Percentiles rank a stretch among this genome's conserved stretches.
Conservation (phyloP, 306 rosid species). For the Acacia crassicarpa region DNA sequence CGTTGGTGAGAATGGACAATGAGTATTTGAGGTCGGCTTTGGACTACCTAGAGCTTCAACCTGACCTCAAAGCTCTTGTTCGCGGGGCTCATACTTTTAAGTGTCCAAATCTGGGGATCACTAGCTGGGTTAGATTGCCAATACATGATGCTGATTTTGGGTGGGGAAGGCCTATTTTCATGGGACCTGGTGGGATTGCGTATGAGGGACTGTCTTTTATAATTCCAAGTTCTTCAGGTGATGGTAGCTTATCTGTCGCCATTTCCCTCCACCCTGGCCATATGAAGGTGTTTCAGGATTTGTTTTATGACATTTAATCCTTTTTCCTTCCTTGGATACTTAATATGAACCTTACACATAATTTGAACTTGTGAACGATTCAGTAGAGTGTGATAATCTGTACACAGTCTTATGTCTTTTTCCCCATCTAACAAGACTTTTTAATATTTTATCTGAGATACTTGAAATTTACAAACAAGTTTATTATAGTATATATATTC, state of each 20-base stretch:
- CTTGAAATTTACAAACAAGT: not conserved
- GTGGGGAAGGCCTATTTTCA: not conserved
- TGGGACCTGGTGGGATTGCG: not conserved
- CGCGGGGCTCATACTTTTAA: not conserved
- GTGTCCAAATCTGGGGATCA: not conserved
- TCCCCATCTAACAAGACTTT: not conserved
- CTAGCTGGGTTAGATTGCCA: conserved; percentile 39
- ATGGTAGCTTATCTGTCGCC: conserved; percentile 69
- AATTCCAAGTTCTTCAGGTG: conserved; percentile 62
- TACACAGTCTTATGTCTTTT: not conserved
- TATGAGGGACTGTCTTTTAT: conserved; percentile 41
- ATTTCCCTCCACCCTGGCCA: conserved; percentile 19
- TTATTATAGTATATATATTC: not conserved
- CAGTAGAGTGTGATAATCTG: conserved; percentile 11
- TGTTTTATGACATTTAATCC: conserved; percentile 53
- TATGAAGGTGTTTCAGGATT: conserved; percentile 60
- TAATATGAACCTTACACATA: conserved; percentile 4
- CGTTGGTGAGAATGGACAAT: conserved; percentile 60
- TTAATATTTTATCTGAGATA: not conserved
- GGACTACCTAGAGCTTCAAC: conserved; percentile 2
- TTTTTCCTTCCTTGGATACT: not conserved
- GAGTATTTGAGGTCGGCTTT: conserved; percentile 17
- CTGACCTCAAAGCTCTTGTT: not conserved
- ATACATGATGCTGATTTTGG: conserved; percentile 79
- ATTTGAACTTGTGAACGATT: not conserved